Conservation (phyloP, 1,139 yeast species). For the Hansenula lynferdii region DNA sequence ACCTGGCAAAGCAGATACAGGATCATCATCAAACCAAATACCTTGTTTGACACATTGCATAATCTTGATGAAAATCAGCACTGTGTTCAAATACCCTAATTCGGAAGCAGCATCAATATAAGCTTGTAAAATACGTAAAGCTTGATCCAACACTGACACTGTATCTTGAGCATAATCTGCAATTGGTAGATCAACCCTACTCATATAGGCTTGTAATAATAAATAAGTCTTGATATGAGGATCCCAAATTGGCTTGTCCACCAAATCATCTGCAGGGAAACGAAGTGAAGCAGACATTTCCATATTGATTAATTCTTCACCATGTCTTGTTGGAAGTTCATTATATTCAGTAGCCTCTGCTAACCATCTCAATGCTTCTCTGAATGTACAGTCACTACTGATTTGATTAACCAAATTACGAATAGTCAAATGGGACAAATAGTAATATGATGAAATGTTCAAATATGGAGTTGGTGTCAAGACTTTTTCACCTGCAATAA, state of each 20-base stretch:
- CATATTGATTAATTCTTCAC: slow-evolving; percentile 88
- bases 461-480: slow-evolving; percentile 73
- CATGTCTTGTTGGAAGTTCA: slow-evolving; percentile 91
- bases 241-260: slow-evolving; percentile 78
- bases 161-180: slow-evolving; percentile 96
- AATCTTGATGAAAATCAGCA: slow-evolving; percentile 53
- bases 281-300: slow-evolving; percentile 83
- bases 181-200: slow-evolving; percentile 81
- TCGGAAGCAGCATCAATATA: slow-evolving; percentile 89
- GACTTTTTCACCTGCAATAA: slow-evolving; percentile 46
- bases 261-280: slow-evolving; percentile 54
- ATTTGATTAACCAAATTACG: slow-evolving; percentile 58
- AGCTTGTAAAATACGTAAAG: slow-evolving; percentile 91
- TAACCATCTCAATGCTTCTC: slow-evolving; percentile 67
- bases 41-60: slow-evolving; percentile 92
- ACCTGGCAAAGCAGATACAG: slow-evolving; percentile 72
- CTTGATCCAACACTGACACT: slow-evolving; percentile 87
- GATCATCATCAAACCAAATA: slow-evolving; percentile 78
- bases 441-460: slow-evolving; percentile 85
- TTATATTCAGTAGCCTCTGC: slow-evolving; percentile 86
- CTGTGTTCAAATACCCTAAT: slow-evolving; percentile 63
- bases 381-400: slow-evolving; percentile 45
- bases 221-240: slow-evolving; percentile 92
- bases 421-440: slow-evolving; percentile 87
- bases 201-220: slow-evolving; percentile 81